phyloP scores from a whole-genome alignment of 371 early-diverging fungal genomes.

The Cokeromyces recurvatus region DNA sequence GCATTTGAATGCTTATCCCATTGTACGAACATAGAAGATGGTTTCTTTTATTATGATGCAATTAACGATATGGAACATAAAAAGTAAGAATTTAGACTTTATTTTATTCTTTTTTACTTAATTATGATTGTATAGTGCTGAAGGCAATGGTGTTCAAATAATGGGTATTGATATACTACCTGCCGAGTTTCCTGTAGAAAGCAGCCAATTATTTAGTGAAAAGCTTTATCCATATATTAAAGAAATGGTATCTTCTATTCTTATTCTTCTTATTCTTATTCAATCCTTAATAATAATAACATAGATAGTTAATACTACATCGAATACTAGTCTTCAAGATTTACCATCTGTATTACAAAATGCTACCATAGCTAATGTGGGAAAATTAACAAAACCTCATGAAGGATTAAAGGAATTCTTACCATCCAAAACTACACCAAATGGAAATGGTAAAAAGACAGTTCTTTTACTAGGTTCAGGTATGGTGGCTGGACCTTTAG shows the following conservation, averaged over 20 bases:
- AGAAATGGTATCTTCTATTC: constrained; percentile 58
- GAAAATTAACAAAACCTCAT: constrained; percentile 58
- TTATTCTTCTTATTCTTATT: too few species aligned
- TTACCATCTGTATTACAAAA: constrained; percentile 46
- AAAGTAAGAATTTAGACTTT: constrained; percentile 39
- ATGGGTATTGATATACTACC: constrained; percentile 97
- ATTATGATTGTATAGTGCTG: constrained; percentile 47
- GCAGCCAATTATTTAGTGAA: constrained; percentile 88
- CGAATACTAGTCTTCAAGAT: too few species aligned
- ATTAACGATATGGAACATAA: constrained; percentile 65
- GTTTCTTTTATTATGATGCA: constrained; percentile 92
- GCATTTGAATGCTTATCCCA: constrained; percentile 91
- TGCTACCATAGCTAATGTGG: constrained; percentile 77
- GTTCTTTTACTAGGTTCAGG: constrained; percentile 91
- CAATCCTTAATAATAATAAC: too few species aligned
- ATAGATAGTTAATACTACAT: too few species aligned
- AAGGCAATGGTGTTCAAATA: constrained; percentile 83
- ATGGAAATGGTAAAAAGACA: constrained; percentile 31
- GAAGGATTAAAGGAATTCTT: constrained; percentile 39
- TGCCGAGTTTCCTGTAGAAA: constrained; percentile 92
- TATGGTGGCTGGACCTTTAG: constrained; percentile 88
- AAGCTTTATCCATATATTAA: constrained; percentile 77
- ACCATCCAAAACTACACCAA: background rate
- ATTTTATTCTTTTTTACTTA: background rate
- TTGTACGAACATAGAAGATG: constrained; percentile 84